Evolutionary conservation across 1,284 basidiomycete genomes (phyloP), one percentile per base, ranked within the genome.

Genomic region (Termitomyces sp.): DNA sequence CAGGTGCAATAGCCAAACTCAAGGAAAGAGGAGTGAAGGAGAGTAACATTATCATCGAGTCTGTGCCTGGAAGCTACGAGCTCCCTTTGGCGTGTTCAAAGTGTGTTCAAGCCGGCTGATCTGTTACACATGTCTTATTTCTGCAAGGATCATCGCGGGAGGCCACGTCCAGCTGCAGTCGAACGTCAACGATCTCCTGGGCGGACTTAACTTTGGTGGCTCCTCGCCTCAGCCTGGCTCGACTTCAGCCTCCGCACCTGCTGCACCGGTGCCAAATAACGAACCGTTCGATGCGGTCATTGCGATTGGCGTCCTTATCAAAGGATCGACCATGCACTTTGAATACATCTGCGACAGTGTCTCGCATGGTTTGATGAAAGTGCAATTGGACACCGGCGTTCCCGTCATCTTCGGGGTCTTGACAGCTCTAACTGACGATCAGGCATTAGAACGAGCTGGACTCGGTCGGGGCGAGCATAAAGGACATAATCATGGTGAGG

Each of bases 301-400:
- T 67, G 92, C 94, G 39, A 94, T 99, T 65, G 96, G 96, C 9
- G 93, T 95, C 44, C 86, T 99, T 68, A 98, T 99, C 81, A 99
- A 99, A 73, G 96, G 94, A 55, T 81, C 84, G 3, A 97, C 94
- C 13, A 96, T 96, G 92, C 94, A 98, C 75, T 98, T 97, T 69
- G 94, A 98, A 72, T 99, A 99, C 78, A 99, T 99, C 70, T 92
- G 85, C 68, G 94, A 98, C 64, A 83, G 86, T 54, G 92, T 97
- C 57, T 88, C 92, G 43, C 88, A 96, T 65, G 94, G 88, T 38
- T 78, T 99, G 63, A 99, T 98, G 96, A 83, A 84, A 61, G 83
- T 98, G 26, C 93, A 95, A 68, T 77, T 98, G 63, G 95, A 99
- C 70, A 88, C 89, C 1, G 92, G 92, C 19, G 83, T 91, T n/a